A percentile compares a stretch with the other conserved stretches of the same genome.
Conservation (phyloP, 768 basidiomycete species). For the Steccherinum ochraceum region DNA sequence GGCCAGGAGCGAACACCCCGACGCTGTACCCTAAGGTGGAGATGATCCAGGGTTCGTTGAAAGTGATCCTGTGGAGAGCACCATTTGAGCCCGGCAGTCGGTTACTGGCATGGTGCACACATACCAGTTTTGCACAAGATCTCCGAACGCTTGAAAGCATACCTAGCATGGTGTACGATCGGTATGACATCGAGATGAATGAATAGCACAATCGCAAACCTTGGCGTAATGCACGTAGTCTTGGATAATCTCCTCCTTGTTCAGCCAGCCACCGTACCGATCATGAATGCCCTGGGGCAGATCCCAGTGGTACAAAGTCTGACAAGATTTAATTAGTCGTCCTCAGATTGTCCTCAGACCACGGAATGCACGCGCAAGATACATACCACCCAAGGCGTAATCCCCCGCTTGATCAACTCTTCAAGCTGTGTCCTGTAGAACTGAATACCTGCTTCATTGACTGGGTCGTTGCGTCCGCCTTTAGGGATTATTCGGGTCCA, state of each 20-base stretch:
- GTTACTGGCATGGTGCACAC: neutral
- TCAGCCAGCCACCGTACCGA: slow-evolving; percentile 70
- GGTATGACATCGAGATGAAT: neutral
- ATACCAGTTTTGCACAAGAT: slow-evolving; percentile 70
- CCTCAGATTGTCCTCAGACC: too few relatives aligned
- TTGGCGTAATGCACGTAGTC: slow-evolving; percentile 58
- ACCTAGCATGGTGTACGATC: slow-evolving; percentile 31
- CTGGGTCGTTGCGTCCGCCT: slow-evolving; percentile 37
- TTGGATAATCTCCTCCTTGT: slow-evolving; percentile 60
- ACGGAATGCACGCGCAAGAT: too few relatives aligned
- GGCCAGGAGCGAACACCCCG: slow-evolving; percentile 66
- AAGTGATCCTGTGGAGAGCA: slow-evolving; percentile 46
- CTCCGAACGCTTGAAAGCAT: slow-evolving; percentile 71
- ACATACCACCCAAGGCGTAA: slow-evolving; percentile 38
- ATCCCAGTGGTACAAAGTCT: slow-evolving; percentile 79
- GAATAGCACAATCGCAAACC: too few relatives aligned
- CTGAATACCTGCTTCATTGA: slow-evolving; percentile 39
- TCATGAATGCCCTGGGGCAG: slow-evolving; percentile 70
- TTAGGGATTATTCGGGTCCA: slow-evolving; percentile 51
- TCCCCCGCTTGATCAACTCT: slow-evolving; percentile 36
- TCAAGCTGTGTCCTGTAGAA: slow-evolving; percentile 42
- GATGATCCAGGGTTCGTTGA: slow-evolving; percentile 75
- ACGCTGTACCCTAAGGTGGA: slow-evolving; percentile 65
- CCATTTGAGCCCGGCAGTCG: slow-evolving; percentile 8
- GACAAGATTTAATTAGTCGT: too few relatives aligned